These are phyloP conservation scores for Aspergillus spinulosporus DNA, from an alignment of 2,329 filamentous ascomycete species.

Conservation along the genomic window DNA sequence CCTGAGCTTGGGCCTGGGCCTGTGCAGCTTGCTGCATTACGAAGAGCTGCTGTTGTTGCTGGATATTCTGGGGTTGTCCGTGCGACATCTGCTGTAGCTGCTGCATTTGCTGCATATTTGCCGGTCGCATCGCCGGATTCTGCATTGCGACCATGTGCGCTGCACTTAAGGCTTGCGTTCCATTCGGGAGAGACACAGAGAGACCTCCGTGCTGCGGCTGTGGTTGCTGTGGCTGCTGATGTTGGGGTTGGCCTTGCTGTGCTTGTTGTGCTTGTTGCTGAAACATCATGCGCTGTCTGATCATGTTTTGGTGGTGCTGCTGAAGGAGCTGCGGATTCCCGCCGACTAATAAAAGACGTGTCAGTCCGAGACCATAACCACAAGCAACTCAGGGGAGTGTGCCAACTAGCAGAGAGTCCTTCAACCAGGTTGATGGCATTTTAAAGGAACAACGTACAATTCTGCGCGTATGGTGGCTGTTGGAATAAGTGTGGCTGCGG, in stretches of 20 bases:
- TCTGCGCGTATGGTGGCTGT: slow-evolving; percentile 47
- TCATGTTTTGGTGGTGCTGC: slow-evolving; percentile 40
- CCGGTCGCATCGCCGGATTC: slow-evolving; percentile 42
- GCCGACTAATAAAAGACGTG: slow-evolving; percentile 30
- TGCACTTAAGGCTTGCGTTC: slow-evolving; percentile 41
- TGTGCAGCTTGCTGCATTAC: slow-evolving; percentile 36
- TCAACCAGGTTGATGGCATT: not conserved
- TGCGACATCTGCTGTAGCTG: slow-evolving; percentile 46
- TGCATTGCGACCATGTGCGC: slow-evolving; percentile 49
- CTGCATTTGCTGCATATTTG: slow-evolving; percentile 42
- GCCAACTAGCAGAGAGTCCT: slow-evolving; percentile 1
- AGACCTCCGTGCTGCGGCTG: slow-evolving; percentile 40
- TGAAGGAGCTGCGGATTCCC: slow-evolving; percentile 49
- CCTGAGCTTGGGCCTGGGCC: slow-evolving; percentile 26
- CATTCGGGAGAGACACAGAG: slow-evolving; percentile 44
- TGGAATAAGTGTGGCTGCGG: slow-evolving; percentile 59
- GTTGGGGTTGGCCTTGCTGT: slow-evolving; percentile 30
- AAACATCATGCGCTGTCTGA: slow-evolving; percentile 36
- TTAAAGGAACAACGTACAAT: slow-evolving; percentile 36
- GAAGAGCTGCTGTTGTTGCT: slow-evolving; percentile 44
- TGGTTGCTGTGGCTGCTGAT: slow-evolving; percentile 38
- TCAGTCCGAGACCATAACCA: not conserved
- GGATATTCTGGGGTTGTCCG: slow-evolving; percentile 44
- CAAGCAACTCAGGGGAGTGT: not conserved
- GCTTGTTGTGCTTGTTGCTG: slow-evolving; percentile 29